Conservation (phyloP, 306 rosid genomes). For the Parietaria judaica region DNA sequence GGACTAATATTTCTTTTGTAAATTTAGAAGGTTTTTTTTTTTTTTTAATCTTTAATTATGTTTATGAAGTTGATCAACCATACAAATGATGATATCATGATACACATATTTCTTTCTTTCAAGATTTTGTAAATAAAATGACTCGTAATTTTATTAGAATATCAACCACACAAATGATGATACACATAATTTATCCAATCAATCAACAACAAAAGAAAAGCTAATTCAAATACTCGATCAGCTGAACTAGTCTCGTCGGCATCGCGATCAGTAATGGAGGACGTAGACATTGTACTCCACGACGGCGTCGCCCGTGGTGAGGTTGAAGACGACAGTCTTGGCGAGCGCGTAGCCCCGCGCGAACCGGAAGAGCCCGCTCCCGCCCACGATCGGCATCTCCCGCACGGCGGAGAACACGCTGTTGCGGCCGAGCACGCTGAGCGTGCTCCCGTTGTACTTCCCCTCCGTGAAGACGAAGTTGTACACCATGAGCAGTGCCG, state of each 20-base stretch:
- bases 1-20: too few relatives aligned
- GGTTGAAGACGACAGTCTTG: slow-evolving; percentile 19
- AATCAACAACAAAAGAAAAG: not conserved
- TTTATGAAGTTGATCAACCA: too few relatives aligned
- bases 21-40: too few relatives aligned
- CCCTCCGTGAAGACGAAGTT: slow-evolving; percentile 32
- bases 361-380: slow-evolving; percentile 38
- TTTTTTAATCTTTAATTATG: too few relatives aligned
- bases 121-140: too few relatives aligned
- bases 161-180: too few relatives aligned
- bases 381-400: slow-evolving; percentile 52
- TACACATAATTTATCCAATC: not conserved
- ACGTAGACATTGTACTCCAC: slow-evolving; percentile 40
- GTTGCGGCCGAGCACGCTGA: slow-evolving; percentile 41
- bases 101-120: too few relatives aligned
- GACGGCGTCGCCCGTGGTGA: slow-evolving; percentile 25
- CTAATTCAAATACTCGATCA: too few relatives aligned
- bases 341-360: slow-evolving; percentile 48
- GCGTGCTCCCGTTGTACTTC: slow-evolving; percentile 36
- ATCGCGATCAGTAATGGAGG: slow-evolving; percentile 25
- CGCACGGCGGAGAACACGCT: not conserved
- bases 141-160: too few relatives aligned
- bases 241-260: not conserved
- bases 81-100: too few relatives aligned
- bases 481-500: slow-evolving; percentile 29